Evolutionary conservation across 257 asterid genomes (phyloP), one percentile per base, ranked within the genome.

Genomic region (Echites panduratus): DNA sequence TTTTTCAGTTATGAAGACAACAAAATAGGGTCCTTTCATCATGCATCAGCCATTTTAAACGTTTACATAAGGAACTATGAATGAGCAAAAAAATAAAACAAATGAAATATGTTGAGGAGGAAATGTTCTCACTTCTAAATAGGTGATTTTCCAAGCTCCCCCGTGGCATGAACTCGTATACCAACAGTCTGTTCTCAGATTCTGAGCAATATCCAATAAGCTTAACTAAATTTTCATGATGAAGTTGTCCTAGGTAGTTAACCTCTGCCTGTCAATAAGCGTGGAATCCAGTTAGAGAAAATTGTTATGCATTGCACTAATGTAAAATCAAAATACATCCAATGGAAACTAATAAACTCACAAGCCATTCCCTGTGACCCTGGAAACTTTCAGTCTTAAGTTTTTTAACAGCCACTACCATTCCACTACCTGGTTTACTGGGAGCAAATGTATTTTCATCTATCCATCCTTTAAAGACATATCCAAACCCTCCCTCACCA

Each of bases 361-460:
- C 96, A 77, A 88, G 96, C 95, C 96, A 90, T 83, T 90, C 95
- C 50, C 87, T 77, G 84, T 88, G 95, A 26, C 97, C 97, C 73
- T 88, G 95, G 74, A 76, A 84, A 79, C 93, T 81, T 68, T 85
- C 90, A 17, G 84, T 68, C 76, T 85, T 88, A 1, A 85, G 89
- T 70, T 77, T 87, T 74, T 90, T 90, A 7, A 90, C 95, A 40
- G 97, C 97, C 19, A 90, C 95, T 10, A 88, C 88, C 49, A 79
- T 86, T 40, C 95, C 96, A 2, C 81, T 76, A 27, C 96, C 95
- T 0, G 91, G 89, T 82, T 73, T 87, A 77, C 80, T 72, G 12
- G 94, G 81, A 41, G 85, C 75, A 35, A 79, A 59, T 1, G 92
- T 83, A 75, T 63, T 63, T 82, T 82, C 93, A 61, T 85, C 87